Base-by-base conservation (phyloP, 2,329 filamentous ascomycete species). In the Fusarium pseudonygamai region DNA sequence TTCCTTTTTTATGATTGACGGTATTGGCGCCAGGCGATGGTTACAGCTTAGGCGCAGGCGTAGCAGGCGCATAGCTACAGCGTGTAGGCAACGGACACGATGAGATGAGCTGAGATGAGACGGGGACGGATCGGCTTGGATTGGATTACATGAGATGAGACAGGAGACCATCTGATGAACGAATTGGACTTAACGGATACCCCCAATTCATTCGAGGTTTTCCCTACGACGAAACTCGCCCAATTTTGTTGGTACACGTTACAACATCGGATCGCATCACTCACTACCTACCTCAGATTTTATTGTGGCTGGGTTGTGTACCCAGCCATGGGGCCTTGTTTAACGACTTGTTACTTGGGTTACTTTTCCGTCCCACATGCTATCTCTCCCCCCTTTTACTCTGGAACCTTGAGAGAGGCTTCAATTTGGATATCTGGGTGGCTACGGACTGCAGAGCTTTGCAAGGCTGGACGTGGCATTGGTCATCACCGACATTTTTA, bases 1-100 rank as follows among this genome's bases (percentile, higher is more conserved):
- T 59, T 56, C 60, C 50, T 69, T 36, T 77, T 77, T 69, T 69
- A 78, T 63, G 71, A 78, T 71, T 79, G 73, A 75, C 55, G 67
- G 73, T n/a, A 74, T 73, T 75, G 66, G 73, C 67, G 71, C 64
- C 65, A 72, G 52, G 62, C 56, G 55, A 72, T 58, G 45, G 60
- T 47, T 56, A 60, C 61, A 64, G 37, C 59, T 70, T 47, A 55
- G 61, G 75, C 60, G 69, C 67, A 67, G 72, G 74, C 70, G 67
- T 74, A 74, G 49, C 46, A 67, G 60, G 71, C 64, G 60, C 60
- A 72, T 63, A n/a, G 36, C 50, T 55, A 64, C 56, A 67, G 53
- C 45, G 60, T 63, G 64, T 72, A 71, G 69, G 71, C 65, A 69
- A 76, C 72, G 60, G 67, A 73, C 59, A 69, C 64, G 64, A 75